Percentiles rank a stretch among this genome's conserved stretches.
phyloP scores from a whole-genome alignment of 495 filamentous ascomycete species.

The Trichoderma reesei region DNA sequence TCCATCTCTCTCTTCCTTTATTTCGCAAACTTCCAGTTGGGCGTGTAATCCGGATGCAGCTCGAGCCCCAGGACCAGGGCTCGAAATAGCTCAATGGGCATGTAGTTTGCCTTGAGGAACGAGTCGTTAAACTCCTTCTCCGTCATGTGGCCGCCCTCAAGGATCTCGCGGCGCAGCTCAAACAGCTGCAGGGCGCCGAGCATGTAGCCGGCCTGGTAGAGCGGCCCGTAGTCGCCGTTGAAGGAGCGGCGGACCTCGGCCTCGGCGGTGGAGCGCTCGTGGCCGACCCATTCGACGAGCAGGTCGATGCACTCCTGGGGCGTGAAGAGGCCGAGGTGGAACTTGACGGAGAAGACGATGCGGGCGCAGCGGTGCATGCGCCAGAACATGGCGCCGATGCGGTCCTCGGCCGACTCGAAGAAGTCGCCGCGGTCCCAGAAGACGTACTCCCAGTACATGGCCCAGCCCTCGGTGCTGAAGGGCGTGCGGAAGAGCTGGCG shows the following conservation, averaged over 20 bases:
- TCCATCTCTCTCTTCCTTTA: background rate
- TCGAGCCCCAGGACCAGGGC: slow-evolving; percentile 31
- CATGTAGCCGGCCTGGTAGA: slow-evolving; percentile 47
- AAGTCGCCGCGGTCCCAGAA: slow-evolving; percentile 34
- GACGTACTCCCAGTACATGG: slow-evolving; percentile 45
- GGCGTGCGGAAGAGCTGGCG: slow-evolving; percentile 39
- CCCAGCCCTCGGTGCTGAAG: slow-evolving; percentile 47
- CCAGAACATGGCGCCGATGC: slow-evolving; percentile 42
- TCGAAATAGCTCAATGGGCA: slow-evolving; percentile 44
- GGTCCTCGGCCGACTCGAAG: slow-evolving; percentile 33
- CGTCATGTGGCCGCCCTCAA: slow-evolving; percentile 17
- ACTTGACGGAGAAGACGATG: slow-evolving; percentile 42
- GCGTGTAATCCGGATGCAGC: slow-evolving; percentile 22
- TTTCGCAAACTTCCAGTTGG: slow-evolving; percentile 21
- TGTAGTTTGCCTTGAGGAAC: slow-evolving; percentile 33
- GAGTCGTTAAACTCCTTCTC: slow-evolving; percentile 43
- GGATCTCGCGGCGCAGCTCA: slow-evolving; percentile 29
- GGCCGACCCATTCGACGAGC: slow-evolving; percentile 35
- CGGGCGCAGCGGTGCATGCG: slow-evolving; percentile 45
- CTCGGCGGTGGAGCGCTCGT: slow-evolving; percentile 46
- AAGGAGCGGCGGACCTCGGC: slow-evolving; percentile 42
- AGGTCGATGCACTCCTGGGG: slow-evolving; percentile 41
- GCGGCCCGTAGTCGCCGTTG: slow-evolving; percentile 36
- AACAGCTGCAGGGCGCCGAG: slow-evolving; percentile 41
- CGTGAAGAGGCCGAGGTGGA: slow-evolving; percentile 38